Evolutionary conservation across 2,329 filamentous ascomycete genomes (phyloP).

Genomic region (Trichoderma hamatum): DNA sequence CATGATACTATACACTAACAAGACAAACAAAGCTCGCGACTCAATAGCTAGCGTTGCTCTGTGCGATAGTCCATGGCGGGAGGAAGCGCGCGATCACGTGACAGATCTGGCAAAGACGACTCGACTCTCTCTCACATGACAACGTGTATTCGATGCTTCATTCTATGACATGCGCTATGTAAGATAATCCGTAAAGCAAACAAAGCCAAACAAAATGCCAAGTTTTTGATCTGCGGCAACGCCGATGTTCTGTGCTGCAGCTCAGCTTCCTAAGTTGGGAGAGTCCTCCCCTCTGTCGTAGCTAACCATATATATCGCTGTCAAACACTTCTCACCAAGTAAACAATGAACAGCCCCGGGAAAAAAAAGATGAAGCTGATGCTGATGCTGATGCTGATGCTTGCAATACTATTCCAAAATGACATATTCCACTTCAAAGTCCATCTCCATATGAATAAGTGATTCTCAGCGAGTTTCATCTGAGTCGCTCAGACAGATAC

Average conservation of each 20-base stretch:
- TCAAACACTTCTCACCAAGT: not conserved
- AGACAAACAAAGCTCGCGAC: not conserved
- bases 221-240: not conserved
- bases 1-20: not conserved
- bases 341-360: not conserved
- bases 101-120: not conserved
- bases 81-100: conserved; percentile 14
- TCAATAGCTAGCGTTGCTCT: not conserved
- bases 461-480: not conserved
- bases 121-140: no score
- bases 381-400: not conserved
- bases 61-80: not conserved
- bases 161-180: not conserved
- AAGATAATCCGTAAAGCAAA: not conserved
- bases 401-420: not conserved
- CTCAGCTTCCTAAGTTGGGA: no score
- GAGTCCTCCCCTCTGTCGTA: not conserved
- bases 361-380: not conserved
- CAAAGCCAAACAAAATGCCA: not conserved
- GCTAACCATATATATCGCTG: not conserved
- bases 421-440: not conserved
- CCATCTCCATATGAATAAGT: not conserved
- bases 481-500: not conserved
- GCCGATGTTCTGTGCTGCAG: not conserved
- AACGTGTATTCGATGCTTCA: not conserved